Evolutionary conservation across 257 asterid species (phyloP), one percentile per base, ranked within the genome.

Genomic region (Solanum peruvianum): DNA sequence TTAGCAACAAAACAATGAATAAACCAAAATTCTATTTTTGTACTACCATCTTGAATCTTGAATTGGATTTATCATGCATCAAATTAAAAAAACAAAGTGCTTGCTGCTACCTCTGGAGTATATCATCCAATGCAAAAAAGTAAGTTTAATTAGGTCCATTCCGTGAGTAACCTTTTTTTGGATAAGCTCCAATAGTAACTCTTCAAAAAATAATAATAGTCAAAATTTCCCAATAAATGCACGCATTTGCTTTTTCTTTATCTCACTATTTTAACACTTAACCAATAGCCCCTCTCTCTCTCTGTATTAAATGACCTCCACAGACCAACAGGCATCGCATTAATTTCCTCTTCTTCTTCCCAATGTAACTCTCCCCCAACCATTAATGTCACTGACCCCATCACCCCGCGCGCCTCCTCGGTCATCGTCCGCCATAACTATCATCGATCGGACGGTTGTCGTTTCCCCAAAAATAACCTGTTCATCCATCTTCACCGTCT

Each of bases 401-500:
- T 73, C 86, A 20, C 85, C 84, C 87, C 77, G 14, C 33, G 12
- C 37, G 11, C 73, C 39, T 11, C 7, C 44, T 78, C 86, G 64
- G 56, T 67, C 35, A 6, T 60, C 52, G 85, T 60, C 60, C 16
- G 45, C 86, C 81, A 41, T 21, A 70, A 45, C 37, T 87, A n/a
- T 60, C 56, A 39, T 75, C 11, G 27, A 80, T 47, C 85, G 44
- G 85, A 80, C 85, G 85, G 67, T 29, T 80, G 85, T 29, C 80
- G 27, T 23, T 86, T 45, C 64, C 75, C 87, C 6, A 70, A 27
- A 58, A 47, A 66, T 35, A 11, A 56, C 90, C 91, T 91, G 0
- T 56, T 18, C 64, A 56, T 42, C 56, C 16, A 87, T 89, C 89
- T 41, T 93, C 94, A 93, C 92, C 99, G 95, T 88, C 97, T 85